Evolutionary conservation across 1,284 basidiomycete genomes (phyloP).

Genomic region (Vanrija pseudolonga): DNA sequence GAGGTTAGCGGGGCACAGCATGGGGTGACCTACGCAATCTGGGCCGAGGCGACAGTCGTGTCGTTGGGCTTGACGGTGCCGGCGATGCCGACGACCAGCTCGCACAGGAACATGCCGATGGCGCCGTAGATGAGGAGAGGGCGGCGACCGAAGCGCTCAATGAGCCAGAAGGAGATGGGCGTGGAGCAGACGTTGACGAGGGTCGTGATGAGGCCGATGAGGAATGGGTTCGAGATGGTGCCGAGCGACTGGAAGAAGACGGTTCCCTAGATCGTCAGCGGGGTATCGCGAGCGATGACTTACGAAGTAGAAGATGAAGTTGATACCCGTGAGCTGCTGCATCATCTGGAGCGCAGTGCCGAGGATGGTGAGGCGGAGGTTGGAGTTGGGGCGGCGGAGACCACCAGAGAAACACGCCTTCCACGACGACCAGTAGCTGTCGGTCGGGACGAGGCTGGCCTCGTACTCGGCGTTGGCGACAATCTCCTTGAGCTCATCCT

Average conservation of each 20-base stretch:
- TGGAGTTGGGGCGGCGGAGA: constrained; percentile 58
- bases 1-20: too few species aligned
- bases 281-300: not conserved
- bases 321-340: constrained; percentile 78
- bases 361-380: constrained; percentile 69
- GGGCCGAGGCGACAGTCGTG: constrained; percentile 13
- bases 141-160: constrained; percentile 63
- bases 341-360: constrained; percentile 54
- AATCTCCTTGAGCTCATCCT: constrained; percentile 66
- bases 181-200: constrained; percentile 65
- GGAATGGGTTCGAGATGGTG: constrained; percentile 65
- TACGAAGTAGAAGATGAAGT: constrained; percentile 72
- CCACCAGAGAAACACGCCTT: constrained; percentile 43
- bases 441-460: constrained; percentile 42
- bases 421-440: constrained; percentile 39
- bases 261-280: constrained; percentile 47
- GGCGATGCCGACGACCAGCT: constrained; percentile 65
- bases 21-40: constrained; percentile 2
- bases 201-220: constrained; percentile 69
- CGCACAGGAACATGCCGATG: constrained; percentile 65
- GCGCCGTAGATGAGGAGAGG: constrained; percentile 69
- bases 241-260: constrained; percentile 57
- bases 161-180: constrained; percentile 48
- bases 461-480: constrained; percentile 67
- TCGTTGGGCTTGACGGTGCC: constrained; percentile 49